A percentile compares a stretch with the other conserved stretches of the same genome.
Evolutionary conservation across 495 filamentous ascomycete genomes (phyloP).

Genomic region (Penicillium canariense): DNA sequence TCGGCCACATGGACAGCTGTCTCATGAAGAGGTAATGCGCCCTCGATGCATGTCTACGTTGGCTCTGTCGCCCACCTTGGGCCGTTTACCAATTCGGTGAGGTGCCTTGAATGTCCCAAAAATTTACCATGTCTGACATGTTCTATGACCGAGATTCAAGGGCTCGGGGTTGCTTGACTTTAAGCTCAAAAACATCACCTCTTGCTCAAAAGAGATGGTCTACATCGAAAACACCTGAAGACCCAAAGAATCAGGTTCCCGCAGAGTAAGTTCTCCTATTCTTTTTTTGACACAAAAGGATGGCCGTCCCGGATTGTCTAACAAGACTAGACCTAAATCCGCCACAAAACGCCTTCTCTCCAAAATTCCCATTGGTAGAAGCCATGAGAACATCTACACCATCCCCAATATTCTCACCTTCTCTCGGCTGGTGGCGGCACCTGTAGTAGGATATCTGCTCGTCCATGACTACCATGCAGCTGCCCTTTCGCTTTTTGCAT

Average conservation of each 20-base stretch:
- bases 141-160: slow-evolving; percentile 1
- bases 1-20: slow-evolving; percentile 7
- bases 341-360: slow-evolving; percentile 43
- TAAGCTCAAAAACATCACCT: slow-evolving; percentile 3
- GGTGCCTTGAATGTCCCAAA: background rate
- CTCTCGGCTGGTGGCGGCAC: slow-evolving; percentile 78
- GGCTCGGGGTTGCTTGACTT: background rate
- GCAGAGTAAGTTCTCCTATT: slow-evolving; percentile 19
- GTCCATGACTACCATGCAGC: slow-evolving; percentile 73
- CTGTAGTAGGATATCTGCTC: slow-evolving; percentile 85
- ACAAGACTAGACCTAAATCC: background rate
- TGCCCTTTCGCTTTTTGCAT: slow-evolving; percentile 82
- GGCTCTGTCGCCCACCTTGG: background rate
- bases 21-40: background rate
- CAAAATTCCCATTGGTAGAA: slow-evolving; percentile 43
- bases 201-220: slow-evolving; percentile 24
- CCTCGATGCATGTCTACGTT: slow-evolving; percentile 16
- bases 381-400: slow-evolving; percentile 93
- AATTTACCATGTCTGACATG: background rate
- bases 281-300: background rate
- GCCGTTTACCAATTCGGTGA: slow-evolving; percentile 15
- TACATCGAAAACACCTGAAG: slow-evolving; percentile 24
- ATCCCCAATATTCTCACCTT: slow-evolving; percentile 90
- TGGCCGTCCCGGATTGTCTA: background rate
- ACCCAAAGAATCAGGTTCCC: slow-evolving; percentile 10